These are phyloP conservation scores for Lanmaoa pseudosensibilis DNA, from an alignment of 768 basidiomycete species.

Conservation along the genomic window DNA sequence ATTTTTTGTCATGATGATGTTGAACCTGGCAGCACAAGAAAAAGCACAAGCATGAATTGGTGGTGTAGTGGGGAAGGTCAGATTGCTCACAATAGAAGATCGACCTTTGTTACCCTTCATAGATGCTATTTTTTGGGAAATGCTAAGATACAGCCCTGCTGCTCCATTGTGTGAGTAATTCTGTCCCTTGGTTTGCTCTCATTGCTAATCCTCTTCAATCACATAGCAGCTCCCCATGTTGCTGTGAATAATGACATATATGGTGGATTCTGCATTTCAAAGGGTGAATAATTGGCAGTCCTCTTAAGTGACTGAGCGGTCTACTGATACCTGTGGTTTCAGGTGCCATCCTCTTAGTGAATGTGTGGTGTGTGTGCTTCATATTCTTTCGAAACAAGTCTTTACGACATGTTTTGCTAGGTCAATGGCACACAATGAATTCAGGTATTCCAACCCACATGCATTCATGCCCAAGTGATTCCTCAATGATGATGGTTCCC, in stretches of 20 bases:
- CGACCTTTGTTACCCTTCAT: constrained; percentile 3
- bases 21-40: constrained; percentile 3
- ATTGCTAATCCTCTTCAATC: background rate
- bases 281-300: constrained; percentile 8
- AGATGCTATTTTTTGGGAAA: constrained; percentile 9
- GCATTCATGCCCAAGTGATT: constrained; percentile 42
- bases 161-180: constrained; percentile 1
- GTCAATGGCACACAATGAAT: constrained; percentile 19
- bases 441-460: constrained; percentile 36
- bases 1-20: constrained; percentile 8
- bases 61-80: background rate
- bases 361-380: constrained; percentile 4
- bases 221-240: constrained; percentile 25
- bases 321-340: background rate
- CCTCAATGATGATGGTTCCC: constrained; percentile 28
- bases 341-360: constrained; percentile 9
- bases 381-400: fast-evolving
- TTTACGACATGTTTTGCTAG: background rate
- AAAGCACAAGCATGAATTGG: constrained; percentile 13
- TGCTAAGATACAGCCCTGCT: background rate
- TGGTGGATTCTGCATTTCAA: constrained; percentile 49
- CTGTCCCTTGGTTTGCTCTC: too few relatives aligned
- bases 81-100: constrained; percentile 10
- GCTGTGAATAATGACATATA: constrained; percentile 47
- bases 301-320: background rate